Conservation (phyloP, 1,139 yeast genomes). For the Geotrichum restrictum region DNA sequence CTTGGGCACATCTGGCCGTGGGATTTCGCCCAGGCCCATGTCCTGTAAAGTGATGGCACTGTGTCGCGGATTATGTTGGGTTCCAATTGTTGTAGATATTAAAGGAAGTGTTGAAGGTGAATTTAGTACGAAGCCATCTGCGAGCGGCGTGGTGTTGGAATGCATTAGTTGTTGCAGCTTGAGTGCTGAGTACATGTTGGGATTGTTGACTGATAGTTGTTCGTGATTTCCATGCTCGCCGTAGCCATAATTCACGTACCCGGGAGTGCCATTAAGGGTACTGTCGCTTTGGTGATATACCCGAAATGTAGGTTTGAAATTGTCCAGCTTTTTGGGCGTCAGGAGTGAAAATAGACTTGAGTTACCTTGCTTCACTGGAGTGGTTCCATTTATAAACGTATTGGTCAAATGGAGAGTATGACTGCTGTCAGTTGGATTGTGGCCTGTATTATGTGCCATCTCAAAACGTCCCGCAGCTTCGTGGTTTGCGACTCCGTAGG, state of each 20-base stretch:
- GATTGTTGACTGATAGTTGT: too few relatives aligned
- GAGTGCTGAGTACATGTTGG: background rate
- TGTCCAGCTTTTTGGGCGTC: background rate
- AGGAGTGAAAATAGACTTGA: too few relatives aligned
- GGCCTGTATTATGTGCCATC: background rate
- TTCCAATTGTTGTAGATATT: background rate
- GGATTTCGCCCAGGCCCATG: constrained; percentile 1
- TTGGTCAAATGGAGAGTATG: background rate
- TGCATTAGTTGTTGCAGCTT: constrained; percentile 6
- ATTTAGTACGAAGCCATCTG: background rate
- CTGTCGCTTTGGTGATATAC: constrained; percentile 17
- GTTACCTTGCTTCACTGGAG: too few relatives aligned
- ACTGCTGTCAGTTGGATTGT: background rate
- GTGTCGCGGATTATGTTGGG: too few relatives aligned
- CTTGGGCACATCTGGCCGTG: background rate
- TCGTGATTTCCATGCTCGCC: background rate
- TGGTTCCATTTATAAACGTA: too few relatives aligned
- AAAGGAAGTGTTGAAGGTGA: background rate
- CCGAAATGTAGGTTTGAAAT: constrained; percentile 7
- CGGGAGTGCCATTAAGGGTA: background rate
- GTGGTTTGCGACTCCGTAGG: background rate
- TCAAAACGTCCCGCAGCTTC: background rate
- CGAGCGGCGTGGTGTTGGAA: background rate
- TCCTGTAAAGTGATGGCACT: background rate
- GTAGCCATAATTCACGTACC: background rate